Evolutionary conservation across 2,329 filamentous ascomycete species (phyloP), one percentile per base, ranked within the genome.

Genomic region (Rutstroemia sp.): DNA sequence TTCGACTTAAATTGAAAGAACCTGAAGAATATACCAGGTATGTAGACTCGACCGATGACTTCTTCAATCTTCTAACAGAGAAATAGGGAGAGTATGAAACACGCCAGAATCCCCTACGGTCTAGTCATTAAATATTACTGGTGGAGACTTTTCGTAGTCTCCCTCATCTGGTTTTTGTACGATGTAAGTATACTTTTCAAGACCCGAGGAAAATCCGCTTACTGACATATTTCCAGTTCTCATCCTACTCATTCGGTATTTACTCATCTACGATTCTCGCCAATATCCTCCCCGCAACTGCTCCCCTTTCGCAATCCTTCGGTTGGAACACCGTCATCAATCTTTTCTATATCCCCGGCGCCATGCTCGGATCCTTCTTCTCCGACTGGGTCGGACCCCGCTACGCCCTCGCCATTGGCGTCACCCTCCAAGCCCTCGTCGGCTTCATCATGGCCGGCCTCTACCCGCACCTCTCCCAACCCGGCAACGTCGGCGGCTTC

Each of bases 271-370:
- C 83, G 1, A 92, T 95, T 65, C 74, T 95, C 0, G 70, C 75
- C 41, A 84, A 82, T 58, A 79, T 90, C 27, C 83, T 86, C 44
- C 80, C 82, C 9, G 67, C 76, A 0, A 65, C 69, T 4, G 77
- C 82, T 0, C 79, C 86, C 0, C 74, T 96, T 1, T 92, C 89
- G 67, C 87, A 87, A 60, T 75, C 84, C 10, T 92, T 96, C 59
- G 92, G 90, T 42, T 96, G 90, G 90, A 91, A 90, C 68, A 90
- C 87, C 0, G 79, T 96, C 44, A 83, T 95, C 74, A 95, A 94
- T 70, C 75, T 90, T 60, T 96, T 96, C 71, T 95, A 95, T 71
- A 79, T 95, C 49, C 91, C 90, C 0, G 92, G 92, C 1, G 88
- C 89, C 23, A 76, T 92, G 52, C 71, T 87, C 3, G 92, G 92